A percentile compares a stretch with the other conserved stretches of the same genome.
These are phyloP conservation scores for Coffea eugenioides DNA, from an alignment of 257 asterid genomes.

Conservation along the genomic window DNA sequence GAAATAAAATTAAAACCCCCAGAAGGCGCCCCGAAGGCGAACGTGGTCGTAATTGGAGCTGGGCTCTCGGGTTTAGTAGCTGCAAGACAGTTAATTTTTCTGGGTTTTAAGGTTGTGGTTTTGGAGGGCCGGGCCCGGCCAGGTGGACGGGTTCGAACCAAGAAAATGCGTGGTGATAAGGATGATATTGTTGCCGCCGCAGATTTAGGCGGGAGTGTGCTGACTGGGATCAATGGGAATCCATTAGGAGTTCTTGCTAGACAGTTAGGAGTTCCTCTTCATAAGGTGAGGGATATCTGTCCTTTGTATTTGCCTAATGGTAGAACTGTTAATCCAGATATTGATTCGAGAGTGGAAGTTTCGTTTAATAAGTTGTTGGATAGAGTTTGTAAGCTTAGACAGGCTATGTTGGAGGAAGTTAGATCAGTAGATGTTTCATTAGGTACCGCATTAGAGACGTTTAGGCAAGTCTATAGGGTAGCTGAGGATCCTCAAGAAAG, in stretches of 20 bases:
- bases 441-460: constrained; percentile 85
- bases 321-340: constrained; percentile 71
- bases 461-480: constrained; percentile 72
- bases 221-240: constrained; percentile 94
- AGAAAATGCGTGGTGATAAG: constrained; percentile 68
- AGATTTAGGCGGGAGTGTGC: constrained; percentile 95
- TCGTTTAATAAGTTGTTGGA: constrained; percentile 88
- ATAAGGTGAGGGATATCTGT: constrained; percentile 96
- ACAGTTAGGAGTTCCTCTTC: constrained; percentile 80
- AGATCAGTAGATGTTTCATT: constrained; percentile 73
- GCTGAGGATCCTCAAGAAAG: constrained; percentile 91
- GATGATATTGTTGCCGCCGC: constrained; percentile 66
- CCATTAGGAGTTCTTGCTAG: constrained; percentile 94
- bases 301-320: constrained; percentile 92
- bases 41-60: constrained; percentile 79
- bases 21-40: constrained; percentile 47
- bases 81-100: constrained; percentile 77
- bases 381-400: constrained; percentile 97
- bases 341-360: constrained; percentile 79
- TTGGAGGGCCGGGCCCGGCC: constrained; percentile 84
- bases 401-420: constrained; percentile 82
- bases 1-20: constrained; percentile 50
- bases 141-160: constrained; percentile 87
- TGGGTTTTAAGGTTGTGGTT: constrained; percentile 84
- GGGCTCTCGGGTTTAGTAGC: constrained; percentile 92